These are phyloP conservation scores for Phaeotremella fagi DNA, from an alignment of 768 basidiomycete genomes.

Conservation along the genomic window DNA sequence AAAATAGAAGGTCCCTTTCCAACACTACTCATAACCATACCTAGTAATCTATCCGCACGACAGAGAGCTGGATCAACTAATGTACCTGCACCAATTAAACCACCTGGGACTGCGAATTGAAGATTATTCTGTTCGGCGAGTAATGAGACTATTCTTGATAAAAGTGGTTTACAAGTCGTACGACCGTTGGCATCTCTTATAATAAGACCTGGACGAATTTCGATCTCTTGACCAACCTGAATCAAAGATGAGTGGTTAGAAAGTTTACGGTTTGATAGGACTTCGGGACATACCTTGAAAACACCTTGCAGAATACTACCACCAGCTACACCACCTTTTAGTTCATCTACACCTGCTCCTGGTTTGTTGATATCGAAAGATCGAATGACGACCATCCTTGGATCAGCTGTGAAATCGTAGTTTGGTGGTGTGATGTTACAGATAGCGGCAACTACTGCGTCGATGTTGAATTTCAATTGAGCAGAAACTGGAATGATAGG, in stretches of 20 bases:
- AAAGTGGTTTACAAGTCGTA: slow-evolving; percentile 88
- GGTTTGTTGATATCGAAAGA: slow-evolving; percentile 99
- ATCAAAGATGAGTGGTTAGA: background rate
- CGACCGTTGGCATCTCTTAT: slow-evolving; percentile 87
- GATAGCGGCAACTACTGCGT: slow-evolving; percentile 98
- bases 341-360: slow-evolving; percentile 90
- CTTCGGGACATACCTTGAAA: slow-evolving; percentile 54
- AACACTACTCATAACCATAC: slow-evolving; percentile 90
- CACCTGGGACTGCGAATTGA: slow-evolving; percentile 93
- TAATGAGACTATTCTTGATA: slow-evolving; percentile 81
- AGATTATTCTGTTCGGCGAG: slow-evolving; percentile 93
- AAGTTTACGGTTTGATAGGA: background rate
- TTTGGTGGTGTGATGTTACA: slow-evolving; percentile 90
- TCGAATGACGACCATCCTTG: slow-evolving; percentile 94
- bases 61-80: slow-evolving; percentile 94
- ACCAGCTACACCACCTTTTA: slow-evolving; percentile 97
- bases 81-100: slow-evolving; percentile 96
- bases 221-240: slow-evolving; percentile 79
- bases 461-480: slow-evolving; percentile 97
- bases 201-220: slow-evolving; percentile 94
- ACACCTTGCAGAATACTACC: slow-evolving; percentile 92
- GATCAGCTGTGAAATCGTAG: slow-evolving; percentile 86
- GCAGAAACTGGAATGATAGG: slow-evolving; percentile 99
- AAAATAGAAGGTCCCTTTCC: slow-evolving; percentile 92
- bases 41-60: slow-evolving; percentile 92